These are phyloP conservation scores for Diplodia corticola DNA, from an alignment of 2,329 filamentous ascomycete genomes.

Conservation along the genomic window DNA sequence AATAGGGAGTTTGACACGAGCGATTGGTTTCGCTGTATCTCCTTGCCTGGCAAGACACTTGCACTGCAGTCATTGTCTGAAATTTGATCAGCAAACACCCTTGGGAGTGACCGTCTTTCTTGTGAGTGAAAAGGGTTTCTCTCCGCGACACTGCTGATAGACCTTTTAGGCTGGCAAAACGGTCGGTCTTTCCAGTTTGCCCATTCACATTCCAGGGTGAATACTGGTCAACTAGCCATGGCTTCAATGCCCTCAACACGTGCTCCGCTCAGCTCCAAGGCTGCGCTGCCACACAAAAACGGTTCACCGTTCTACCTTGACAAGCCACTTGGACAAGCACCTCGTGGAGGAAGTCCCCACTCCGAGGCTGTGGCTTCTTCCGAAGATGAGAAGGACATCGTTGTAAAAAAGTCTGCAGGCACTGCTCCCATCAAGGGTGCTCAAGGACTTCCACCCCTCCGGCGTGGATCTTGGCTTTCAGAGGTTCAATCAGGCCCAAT, in stretches of 20 bases:
- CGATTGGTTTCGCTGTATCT: background rate
- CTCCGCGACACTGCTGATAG: background rate
- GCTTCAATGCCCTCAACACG: conserved; percentile 19
- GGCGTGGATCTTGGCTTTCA: conserved; percentile 72
- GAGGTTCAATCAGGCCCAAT: conserved; percentile 63
- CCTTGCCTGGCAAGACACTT: background rate
- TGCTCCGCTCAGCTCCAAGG: conserved; percentile 3
- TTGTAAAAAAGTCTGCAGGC: conserved; percentile 7
- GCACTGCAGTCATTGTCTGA: background rate
- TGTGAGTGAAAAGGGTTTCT: background rate
- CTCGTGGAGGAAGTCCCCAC: conserved; percentile 66
- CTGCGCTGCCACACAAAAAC: conserved; percentile 8
- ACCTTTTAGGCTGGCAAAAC: background rate
- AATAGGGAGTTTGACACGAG: background rate
- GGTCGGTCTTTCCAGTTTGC: background rate
- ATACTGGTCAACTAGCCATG: background rate
- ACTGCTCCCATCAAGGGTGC: conserved; percentile 34
- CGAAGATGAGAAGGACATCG: conserved; percentile 79
- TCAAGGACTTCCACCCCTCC: conserved; percentile 54
- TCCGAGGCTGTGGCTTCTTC: conserved; percentile 92
- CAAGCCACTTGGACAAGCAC: conserved; percentile 8
- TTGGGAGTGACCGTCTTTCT: conserved; percentile 1
- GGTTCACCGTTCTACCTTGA: conserved; percentile 17
- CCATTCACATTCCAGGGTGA: background rate
- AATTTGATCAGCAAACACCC: background rate